Percentiles rank a stretch among this genome's conserved stretches.
Evolutionary conservation across 441 rosid genomes (phyloP).

Genomic region (Caryocar brasiliense): DNA sequence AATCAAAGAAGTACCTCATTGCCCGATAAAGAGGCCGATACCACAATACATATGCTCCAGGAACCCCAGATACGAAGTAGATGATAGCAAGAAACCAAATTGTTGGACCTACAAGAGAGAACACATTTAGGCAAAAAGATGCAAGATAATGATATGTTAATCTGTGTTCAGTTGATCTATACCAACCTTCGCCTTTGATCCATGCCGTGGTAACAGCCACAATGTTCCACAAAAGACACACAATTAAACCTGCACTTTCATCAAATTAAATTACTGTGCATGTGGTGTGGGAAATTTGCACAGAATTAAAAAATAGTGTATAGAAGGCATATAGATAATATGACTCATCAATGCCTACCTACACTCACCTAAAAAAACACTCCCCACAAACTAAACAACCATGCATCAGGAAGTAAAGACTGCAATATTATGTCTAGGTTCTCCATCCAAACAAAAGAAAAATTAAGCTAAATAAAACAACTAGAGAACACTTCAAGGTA

Average conservation of each 20-base stretch:
- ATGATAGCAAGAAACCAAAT: constrained; percentile 95
- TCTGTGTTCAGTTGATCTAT: neutral
- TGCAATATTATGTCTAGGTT: neutral
- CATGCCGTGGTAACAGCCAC: constrained; percentile 83
- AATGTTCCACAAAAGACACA: constrained; percentile 83
- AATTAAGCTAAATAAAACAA: neutral
- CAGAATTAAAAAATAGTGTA: neutral
- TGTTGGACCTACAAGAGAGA: constrained; percentile 52
- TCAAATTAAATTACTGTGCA: constrained; percentile 1
- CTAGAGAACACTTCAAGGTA: neutral
- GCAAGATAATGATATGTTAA: constrained; percentile 1
- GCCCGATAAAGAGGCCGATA: constrained; percentile 96
- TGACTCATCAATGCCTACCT: too few relatives aligned
- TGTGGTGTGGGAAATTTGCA: neutral
- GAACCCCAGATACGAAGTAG: constrained; percentile 82
- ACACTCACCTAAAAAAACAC: too few relatives aligned
- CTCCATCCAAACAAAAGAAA: neutral
- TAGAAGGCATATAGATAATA: too few relatives aligned
- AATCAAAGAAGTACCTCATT: constrained; percentile 55
- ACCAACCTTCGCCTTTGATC: constrained; percentile 87
- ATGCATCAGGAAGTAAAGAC: neutral
- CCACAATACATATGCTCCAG: constrained; percentile 89
- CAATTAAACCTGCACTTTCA: constrained; percentile 51
- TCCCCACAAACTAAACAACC: neutral
- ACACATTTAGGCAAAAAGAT: constrained; percentile 9